phyloP scores from a whole-genome alignment of 1,284 basidiomycete species.

The Cerioporus squamosus region DNA sequence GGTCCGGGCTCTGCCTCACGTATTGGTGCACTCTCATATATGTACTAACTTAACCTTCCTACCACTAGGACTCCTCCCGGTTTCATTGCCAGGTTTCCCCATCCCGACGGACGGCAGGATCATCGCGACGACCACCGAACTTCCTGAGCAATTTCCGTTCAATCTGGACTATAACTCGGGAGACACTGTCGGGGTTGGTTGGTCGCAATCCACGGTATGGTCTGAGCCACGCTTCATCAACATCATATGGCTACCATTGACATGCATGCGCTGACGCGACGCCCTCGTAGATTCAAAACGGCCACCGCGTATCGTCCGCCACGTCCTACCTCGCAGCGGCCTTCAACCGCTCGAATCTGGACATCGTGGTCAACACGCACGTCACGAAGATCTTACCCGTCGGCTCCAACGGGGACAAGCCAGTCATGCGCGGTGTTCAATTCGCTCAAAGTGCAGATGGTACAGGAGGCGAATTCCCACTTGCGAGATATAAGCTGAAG shows the following conservation, averaged over 20 bases:
- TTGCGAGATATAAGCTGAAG: too few species aligned
- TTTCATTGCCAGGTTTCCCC: constrained; percentile 37
- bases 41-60: not conserved
- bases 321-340: constrained; percentile 34
- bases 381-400: constrained; percentile 41
- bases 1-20: not conserved
- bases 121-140: constrained; percentile 35
- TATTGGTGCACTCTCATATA: not conserved
- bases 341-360: constrained; percentile 41
- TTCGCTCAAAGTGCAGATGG: constrained; percentile 28
- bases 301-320: constrained; percentile 32
- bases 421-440: constrained; percentile 37
- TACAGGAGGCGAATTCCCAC: constrained; percentile 1
- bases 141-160: constrained; percentile 39
- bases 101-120: constrained; percentile 35
- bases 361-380: constrained; percentile 43
- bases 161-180: constrained; percentile 43
- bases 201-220: constrained; percentile 22
- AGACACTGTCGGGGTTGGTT: constrained; percentile 35
- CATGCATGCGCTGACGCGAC: not conserved
- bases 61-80: constrained; percentile 30
- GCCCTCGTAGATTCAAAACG: constrained; percentile 20
- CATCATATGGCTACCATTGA: not conserved
- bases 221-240: not conserved
- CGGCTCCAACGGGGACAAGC: constrained; percentile 10